Evolutionary conservation across 768 basidiomycete species (phyloP).

Genomic region (Pholiota conissans): DNA sequence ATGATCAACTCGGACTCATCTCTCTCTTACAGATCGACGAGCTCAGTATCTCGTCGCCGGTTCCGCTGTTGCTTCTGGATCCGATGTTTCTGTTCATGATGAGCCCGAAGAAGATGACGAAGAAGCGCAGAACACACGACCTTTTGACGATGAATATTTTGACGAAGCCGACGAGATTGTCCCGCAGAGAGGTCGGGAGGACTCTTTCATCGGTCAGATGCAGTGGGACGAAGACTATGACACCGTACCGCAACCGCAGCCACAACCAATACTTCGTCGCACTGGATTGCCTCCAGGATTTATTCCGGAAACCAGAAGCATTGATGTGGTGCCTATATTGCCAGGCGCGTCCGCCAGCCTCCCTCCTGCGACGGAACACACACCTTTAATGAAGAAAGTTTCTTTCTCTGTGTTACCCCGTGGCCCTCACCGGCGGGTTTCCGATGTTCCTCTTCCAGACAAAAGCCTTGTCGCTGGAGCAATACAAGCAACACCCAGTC

Average conservation of each 20-base stretch:
- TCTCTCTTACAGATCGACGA: conserved; percentile 52
- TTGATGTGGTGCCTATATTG: not conserved
- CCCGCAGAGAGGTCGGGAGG: conserved; percentile 16
- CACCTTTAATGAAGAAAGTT: conserved; percentile 40
- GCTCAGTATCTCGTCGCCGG: conserved; percentile 66
- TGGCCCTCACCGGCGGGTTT: conserved; percentile 11
- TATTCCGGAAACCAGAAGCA: not conserved
- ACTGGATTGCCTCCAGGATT: not conserved
- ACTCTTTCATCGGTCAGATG: conserved; percentile 28
- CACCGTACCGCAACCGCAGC: not conserved
- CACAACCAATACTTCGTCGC: not conserved
- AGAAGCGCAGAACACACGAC: conserved; percentile 9
- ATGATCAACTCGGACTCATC: not conserved
- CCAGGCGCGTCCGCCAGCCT: not conserved
- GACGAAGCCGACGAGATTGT: conserved; percentile 23
- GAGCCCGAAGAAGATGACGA: conserved; percentile 38
- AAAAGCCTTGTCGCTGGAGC: conserved; percentile 3
- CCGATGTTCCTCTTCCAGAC: not conserved
- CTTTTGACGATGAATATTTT: conserved; percentile 23
- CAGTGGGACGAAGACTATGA: conserved; percentile 35
- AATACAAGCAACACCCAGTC: conserved; percentile 12
- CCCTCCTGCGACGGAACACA: conserved; percentile 22
- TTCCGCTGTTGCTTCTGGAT: conserved; percentile 52
- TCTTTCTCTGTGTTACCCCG: conserved; percentile 33
- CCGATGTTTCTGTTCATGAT: conserved; percentile 37